Base-by-base conservation (phyloP, 768 basidiomycete genomes). In the Fomitopsis serialis region DNA sequence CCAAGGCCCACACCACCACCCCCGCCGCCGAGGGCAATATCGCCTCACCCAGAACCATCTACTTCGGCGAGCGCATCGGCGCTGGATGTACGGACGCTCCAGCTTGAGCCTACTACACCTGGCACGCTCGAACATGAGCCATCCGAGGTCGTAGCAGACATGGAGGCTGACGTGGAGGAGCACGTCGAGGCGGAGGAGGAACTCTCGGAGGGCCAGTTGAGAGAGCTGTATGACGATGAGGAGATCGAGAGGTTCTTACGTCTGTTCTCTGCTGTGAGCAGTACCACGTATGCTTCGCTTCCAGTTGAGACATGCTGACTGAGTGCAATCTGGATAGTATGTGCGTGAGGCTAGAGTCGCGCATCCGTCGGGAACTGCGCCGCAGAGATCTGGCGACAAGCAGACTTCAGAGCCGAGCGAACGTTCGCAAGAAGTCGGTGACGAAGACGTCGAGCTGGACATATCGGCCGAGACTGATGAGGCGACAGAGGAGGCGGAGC, bases 211-310 rank as follows among this genome's bases (percentile, higher is more conserved):
- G 64, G 67, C 23, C 71, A 84, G 58, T 70, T 87, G 19, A 71
- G 85, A 37, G 74, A 79, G 37, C 59, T 81, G 24, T 85, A 80
- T 55, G 84, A 87, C 23, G 74, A 78, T 50, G 82, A 85, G 62
- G 83, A 86, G 68, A 78, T 85, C 13, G 74, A 81, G 15, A 70
- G 81, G 24, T 86, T 82, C 62, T 66, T 87, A 25, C 62, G 68
- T 42, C 62, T 85, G n/a, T 87, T 87, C 66, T 78, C 82, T 40
- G 71, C 75, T 34, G 84, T 84, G 61, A 63, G 77, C 69, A 44
- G n/a, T 53, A 45, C 42, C 22, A 29, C 5, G 9, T 8, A 29
- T 22, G 8, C 46, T 7, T 15, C 22, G 27, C 4, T 15, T 9
- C 42, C 8, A 7, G 42, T n/a, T 45, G 19, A 11, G 5, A 5